Evolutionary conservation across 1,284 basidiomycete species (phyloP).

Genomic region (Ustilago xerochloae): DNA sequence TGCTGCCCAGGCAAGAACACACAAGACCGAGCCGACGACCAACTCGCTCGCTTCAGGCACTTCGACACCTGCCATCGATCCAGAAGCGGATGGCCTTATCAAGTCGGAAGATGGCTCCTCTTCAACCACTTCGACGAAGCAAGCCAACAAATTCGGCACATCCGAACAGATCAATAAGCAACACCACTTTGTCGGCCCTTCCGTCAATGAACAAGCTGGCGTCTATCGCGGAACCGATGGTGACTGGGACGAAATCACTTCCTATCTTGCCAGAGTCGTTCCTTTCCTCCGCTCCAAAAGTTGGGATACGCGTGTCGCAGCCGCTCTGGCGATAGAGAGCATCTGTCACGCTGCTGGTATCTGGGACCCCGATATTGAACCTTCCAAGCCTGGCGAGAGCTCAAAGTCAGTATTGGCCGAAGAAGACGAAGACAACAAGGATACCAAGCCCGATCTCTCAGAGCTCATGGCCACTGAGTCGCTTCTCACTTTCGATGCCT

Average conservation of each 20-base stretch:
- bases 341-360: slow-evolving; percentile 85
- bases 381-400: slow-evolving; percentile 40
- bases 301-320: slow-evolving; percentile 84
- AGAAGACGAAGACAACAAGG: slow-evolving; percentile 22
- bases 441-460: slow-evolving; percentile 26
- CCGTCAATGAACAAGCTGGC: slow-evolving; percentile 19
- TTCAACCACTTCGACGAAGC: slow-evolving; percentile 7
- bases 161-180: slow-evolving; percentile 43
- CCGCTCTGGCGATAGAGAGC: slow-evolving; percentile 83
- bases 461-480: slow-evolving; percentile 25
- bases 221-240: slow-evolving; percentile 73
- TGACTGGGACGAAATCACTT: slow-evolving; percentile 73
- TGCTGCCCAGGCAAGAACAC: slow-evolving; percentile 20
- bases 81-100: slow-evolving; percentile 41
- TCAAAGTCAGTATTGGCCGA: slow-evolving; percentile 30
- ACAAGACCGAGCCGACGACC: slow-evolving; percentile 10
- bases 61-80: slow-evolving; percentile 32
- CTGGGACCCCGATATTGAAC: slow-evolving; percentile 72
- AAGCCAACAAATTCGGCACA: slow-evolving; percentile 37
- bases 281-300: slow-evolving; percentile 88
- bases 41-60: slow-evolving; percentile 23
- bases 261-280: slow-evolving; percentile 75
- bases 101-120: slow-evolving; percentile 24
- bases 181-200: slow-evolving; percentile 37
- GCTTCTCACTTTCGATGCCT: slow-evolving; percentile 60